These are phyloP conservation scores for Globisporangium cylindrosporum DNA, from an alignment of 352 stramenopile genomes.

Conservation along the genomic window DNA sequence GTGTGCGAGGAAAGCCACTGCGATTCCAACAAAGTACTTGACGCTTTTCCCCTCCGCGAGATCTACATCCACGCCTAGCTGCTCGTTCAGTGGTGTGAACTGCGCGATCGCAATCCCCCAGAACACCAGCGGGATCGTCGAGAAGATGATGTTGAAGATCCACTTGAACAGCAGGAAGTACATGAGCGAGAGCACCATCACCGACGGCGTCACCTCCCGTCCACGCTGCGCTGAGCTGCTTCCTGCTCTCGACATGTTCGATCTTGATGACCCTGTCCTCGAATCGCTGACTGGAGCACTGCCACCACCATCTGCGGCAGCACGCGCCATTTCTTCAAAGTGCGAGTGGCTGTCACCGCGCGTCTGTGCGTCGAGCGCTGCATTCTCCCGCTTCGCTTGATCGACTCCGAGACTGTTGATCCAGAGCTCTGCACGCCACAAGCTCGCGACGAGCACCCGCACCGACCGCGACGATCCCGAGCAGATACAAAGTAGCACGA, in stretches of 20 bases:
- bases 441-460: slow-evolving; percentile 45
- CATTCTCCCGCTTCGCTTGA: slow-evolving; percentile 14
- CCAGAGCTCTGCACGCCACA: slow-evolving; percentile 56
- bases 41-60: slow-evolving; percentile 17
- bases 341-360: slow-evolving; percentile 13
- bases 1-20: slow-evolving; percentile 61
- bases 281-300: not conserved
- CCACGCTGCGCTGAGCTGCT: slow-evolving; percentile 14
- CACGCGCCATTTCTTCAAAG: slow-evolving; percentile 12
- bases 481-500: slow-evolving; percentile 48
- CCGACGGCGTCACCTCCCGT: slow-evolving; percentile 48
- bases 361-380: slow-evolving; percentile 11
- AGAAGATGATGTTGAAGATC: slow-evolving; percentile 58
- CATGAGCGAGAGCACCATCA: slow-evolving; percentile 62
- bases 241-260: slow-evolving; percentile 1
- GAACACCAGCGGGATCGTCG: slow-evolving; percentile 37
- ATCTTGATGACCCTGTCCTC: not conserved
- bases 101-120: slow-evolving; percentile 45
- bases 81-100: slow-evolving; percentile 26
- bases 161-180: slow-evolving; percentile 76
- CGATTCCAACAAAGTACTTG: slow-evolving; percentile 41
- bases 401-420: slow-evolving; percentile 37
- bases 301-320: not conserved
- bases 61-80: not conserved
- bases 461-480: slow-evolving; percentile 30